Conservation (phyloP, 2,329 filamentous ascomycete genomes). For the Penicillium palitans region DNA sequence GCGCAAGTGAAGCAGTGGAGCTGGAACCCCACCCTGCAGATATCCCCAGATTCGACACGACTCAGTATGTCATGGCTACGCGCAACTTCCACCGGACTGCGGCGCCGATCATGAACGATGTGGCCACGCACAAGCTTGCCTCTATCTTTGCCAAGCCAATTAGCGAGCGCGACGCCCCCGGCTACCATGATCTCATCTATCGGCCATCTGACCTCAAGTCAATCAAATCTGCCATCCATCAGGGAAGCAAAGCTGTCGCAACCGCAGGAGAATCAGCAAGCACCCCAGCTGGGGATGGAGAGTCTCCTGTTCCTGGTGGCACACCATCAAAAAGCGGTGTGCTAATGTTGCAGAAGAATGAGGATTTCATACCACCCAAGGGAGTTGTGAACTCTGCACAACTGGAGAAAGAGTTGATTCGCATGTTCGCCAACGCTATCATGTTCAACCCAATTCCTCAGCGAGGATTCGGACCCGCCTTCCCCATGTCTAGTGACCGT, state of each 20-base stretch:
- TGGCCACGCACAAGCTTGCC: slow-evolving; percentile 73
- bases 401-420: slow-evolving; percentile 86
- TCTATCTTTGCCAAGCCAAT: slow-evolving; percentile 77
- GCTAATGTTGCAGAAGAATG: slow-evolving; percentile 56
- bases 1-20: slow-evolving; percentile 35
- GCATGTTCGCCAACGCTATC: slow-evolving; percentile 97
- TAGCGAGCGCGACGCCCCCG: slow-evolving; percentile 72
- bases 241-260: slow-evolving; percentile 47
- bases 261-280: slow-evolving; percentile 61
- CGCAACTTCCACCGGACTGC: slow-evolving; percentile 64
- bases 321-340: slow-evolving; percentile 45
- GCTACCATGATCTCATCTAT: slow-evolving; percentile 71
- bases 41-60: slow-evolving; percentile 30
- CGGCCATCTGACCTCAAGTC: slow-evolving; percentile 76
- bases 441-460: slow-evolving; percentile 94
- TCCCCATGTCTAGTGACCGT: slow-evolving; percentile 52
- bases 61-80: slow-evolving; percentile 44
- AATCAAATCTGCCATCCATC: slow-evolving; percentile 68
- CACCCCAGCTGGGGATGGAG: slow-evolving; percentile 61
- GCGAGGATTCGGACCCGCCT: slow-evolving; percentile 65
- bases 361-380: slow-evolving; percentile 79
- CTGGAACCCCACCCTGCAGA: slow-evolving; percentile 30
- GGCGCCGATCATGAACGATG: slow-evolving; percentile 71
- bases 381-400: slow-evolving; percentile 92
- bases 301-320: slow-evolving; percentile 42